phyloP scores from a whole-genome alignment of 305 asterid species.

The Withania somnifera region DNA sequence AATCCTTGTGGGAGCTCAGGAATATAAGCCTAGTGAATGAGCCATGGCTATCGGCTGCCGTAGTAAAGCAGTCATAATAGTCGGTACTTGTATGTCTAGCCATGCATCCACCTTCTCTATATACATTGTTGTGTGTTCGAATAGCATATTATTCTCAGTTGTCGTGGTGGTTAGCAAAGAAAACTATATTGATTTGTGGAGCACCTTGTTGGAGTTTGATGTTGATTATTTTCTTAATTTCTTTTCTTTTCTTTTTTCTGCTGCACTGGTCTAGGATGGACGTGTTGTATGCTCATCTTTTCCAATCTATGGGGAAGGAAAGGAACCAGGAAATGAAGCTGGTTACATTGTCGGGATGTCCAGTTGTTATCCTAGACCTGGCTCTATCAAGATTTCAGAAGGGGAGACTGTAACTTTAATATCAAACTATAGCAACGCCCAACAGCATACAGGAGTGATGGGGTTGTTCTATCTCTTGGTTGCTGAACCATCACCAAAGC shows the following conservation, averaged over 20 bases:
- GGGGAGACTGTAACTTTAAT: conserved; percentile 65
- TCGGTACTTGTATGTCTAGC: not conserved
- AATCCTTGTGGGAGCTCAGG: not conserved
- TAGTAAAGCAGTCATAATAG: not conserved
- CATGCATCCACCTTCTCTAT: not conserved
- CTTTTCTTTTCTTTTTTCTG: not conserved
- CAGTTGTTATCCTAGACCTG: conserved; percentile 72
- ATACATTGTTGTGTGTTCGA: not conserved
- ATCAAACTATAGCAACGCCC: conserved; percentile 52
- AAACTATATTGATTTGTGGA: not conserved
- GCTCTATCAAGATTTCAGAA: conserved; percentile 53
- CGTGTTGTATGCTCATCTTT: conserved; percentile 58
- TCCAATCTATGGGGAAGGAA: conserved; percentile 66
- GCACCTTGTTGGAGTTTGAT: not conserved
- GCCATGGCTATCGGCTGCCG: not conserved
- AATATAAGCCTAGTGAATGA: not conserved
- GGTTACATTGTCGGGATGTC: conserved; percentile 90
- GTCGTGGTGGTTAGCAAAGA: not conserved
- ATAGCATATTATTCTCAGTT: not conserved
- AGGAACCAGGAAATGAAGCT: conserved; percentile 69
- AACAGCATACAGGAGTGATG: conserved; percentile 76
- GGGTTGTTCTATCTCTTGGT: conserved; percentile 67
- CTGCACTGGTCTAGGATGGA: conserved; percentile 37
- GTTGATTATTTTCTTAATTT: not conserved
- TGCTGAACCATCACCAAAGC: conserved; percentile 26